Conservation (phyloP, 805 yeast genomes). For the Starmerella sirachaensis region DNA sequence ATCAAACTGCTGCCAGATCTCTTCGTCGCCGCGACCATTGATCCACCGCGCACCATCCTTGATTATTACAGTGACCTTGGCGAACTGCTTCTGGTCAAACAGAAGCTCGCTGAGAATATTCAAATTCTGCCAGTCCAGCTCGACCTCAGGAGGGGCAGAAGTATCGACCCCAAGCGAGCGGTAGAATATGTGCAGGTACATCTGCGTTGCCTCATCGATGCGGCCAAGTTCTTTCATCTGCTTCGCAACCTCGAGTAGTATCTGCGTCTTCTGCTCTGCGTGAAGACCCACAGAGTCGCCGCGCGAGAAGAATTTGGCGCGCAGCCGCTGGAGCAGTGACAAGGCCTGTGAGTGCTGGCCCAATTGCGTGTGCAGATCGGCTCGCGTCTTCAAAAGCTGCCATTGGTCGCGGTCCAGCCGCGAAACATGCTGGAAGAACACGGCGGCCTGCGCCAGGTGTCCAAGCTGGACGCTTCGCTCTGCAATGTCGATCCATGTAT, state of each 20-base stretch:
- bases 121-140: constrained; percentile 77
- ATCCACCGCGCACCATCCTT: constrained; percentile 75
- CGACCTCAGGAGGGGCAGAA: constrained; percentile 22
- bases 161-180: constrained; percentile 5
- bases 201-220: constrained; percentile 14
- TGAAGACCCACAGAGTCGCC: constrained; percentile 28
- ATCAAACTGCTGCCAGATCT: constrained; percentile 48
- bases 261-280: constrained; percentile 34
- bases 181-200: constrained; percentile 19
- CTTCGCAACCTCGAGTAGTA: constrained; percentile 22
- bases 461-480: constrained; percentile 66
- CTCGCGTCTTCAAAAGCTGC: constrained; percentile 69
- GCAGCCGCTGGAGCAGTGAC: constrained; percentile 20
- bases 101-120: constrained; percentile 75
- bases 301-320: constrained; percentile 14
- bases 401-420: constrained; percentile 76
- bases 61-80: constrained; percentile 39
- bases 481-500: constrained; percentile 81
- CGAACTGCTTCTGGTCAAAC: constrained; percentile 32
- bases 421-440: constrained; percentile 68
- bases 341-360: constrained; percentile 24
- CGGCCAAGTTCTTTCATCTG: constrained; percentile 19
- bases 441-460: constrained; percentile 40
- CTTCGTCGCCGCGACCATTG: constrained; percentile 44
- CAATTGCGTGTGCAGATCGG: constrained; percentile 25